Evolutionary conservation across 192 early-diverging fungal species (phyloP), one percentile per base, ranked within the genome.

Genomic region (Irineochytrium annulatum): DNA sequence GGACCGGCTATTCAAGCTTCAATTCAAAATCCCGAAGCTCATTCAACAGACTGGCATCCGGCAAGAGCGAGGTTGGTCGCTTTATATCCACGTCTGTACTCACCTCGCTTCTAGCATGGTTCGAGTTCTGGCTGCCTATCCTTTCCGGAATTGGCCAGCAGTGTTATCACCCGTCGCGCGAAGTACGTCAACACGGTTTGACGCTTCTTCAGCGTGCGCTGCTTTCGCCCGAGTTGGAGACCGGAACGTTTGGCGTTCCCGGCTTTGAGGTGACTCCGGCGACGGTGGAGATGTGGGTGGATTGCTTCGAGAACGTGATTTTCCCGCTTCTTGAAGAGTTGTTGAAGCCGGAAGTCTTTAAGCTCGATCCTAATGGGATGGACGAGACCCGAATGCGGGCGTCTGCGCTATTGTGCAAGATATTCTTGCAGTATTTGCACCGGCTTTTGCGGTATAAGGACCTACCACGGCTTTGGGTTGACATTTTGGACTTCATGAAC

Each of bases 261-360:
- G 54, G 34, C 13, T 55, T 19, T 11, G 60, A 20, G n/a, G 24
- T 53, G 14, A 62, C 60, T 1, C 56, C 44, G 2, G 34, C 59
- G 11, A 67, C 49, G 5, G 37, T 59, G 16, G 59, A 71, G 24
- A 68, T 60, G 59, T 89, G 82, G 81, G 69, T 81, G 37, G 70
- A 84, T 3, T 80, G 82, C 3, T 92, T 97, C 73, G 87, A 90
- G 62, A 86, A 87, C 29, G 89, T 95, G 16, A 60, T 97, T 53
- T 92, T 97, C 71, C 93, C 92, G 31, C 62, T 95, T 43, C 77
- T 97, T 51, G 89, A 92, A 44, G 83, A 90, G 69, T 66, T 97
- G 16, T 73, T 92, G 65, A 81, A 88, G 17, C 84, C 87, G 0
- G 91, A 91, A 55, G 62, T 87, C 56, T 60, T 71, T 27, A 26